These are phyloP conservation scores for Nectriaceae sp. DNA, from an alignment of 2,329 filamentous ascomycete species.

Conservation along the genomic window DNA sequence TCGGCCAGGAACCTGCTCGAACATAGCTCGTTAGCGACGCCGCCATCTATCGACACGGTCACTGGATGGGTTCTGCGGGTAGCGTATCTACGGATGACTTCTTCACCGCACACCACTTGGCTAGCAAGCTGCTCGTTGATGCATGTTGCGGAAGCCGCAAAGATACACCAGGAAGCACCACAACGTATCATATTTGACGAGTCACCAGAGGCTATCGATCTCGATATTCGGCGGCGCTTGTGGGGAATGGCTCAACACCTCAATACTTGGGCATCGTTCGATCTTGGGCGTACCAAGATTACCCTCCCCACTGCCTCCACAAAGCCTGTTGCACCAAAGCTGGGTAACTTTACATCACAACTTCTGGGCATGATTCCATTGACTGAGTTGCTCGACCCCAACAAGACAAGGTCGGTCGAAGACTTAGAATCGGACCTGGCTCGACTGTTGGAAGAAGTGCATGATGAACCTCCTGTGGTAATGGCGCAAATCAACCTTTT, in stretches of 20 bases:
- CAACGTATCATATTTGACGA: conserved; percentile 26
- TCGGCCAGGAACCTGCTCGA: conserved; percentile 49
- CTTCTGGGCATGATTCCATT: conserved; percentile 54
- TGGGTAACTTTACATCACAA: conserved; percentile 47
- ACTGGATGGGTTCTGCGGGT: conserved; percentile 55
- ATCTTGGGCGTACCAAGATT: conserved; percentile 57
- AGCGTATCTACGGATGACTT: conserved; percentile 54
- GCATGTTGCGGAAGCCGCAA: conserved; percentile 58
- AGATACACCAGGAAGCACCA: conserved; percentile 43
- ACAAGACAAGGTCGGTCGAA: conserved; percentile 40
- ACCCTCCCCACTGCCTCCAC: conserved; percentile 47
- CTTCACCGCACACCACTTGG: conserved; percentile 55
- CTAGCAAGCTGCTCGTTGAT: conserved; percentile 59
- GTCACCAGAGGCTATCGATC: conserved; percentile 27
- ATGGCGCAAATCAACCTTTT: conserved; percentile 56
- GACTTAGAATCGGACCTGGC: conserved; percentile 46
- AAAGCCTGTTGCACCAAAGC: conserved; percentile 38
- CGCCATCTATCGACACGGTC: conserved; percentile 40
- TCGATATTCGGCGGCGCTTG: conserved; percentile 44
- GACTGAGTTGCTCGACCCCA: conserved; percentile 56
- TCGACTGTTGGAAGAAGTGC: conserved; percentile 40
- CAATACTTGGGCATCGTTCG: conserved; percentile 61
- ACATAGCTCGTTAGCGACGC: conserved; percentile 31
- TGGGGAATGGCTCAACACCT: conserved; percentile 57
- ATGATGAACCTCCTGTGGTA: conserved; percentile 44